phyloP scores from a whole-genome alignment of 2,329 filamentous ascomycete genomes.

The Geoglossum cookeanum region DNA sequence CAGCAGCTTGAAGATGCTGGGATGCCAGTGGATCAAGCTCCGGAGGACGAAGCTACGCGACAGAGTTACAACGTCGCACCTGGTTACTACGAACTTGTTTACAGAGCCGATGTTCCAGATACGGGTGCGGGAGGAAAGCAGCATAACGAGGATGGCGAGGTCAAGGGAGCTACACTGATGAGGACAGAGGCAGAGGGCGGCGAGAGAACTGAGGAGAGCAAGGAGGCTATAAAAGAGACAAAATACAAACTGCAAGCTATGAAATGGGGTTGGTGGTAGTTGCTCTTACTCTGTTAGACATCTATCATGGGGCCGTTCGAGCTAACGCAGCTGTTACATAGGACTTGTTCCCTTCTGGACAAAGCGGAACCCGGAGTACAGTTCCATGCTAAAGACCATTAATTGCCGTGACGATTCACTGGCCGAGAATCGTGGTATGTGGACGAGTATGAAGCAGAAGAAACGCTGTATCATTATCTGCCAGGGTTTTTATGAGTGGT shows the following conservation, averaged over 20 bases:
- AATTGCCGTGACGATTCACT: conserved; percentile 89
- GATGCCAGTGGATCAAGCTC: conserved; percentile 53
- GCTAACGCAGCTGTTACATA: conserved; percentile 8
- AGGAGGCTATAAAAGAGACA: conserved; percentile 18
- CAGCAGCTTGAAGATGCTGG: conserved; percentile 52
- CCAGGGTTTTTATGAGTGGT: conserved; percentile 93
- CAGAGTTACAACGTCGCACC: conserved; percentile 89
- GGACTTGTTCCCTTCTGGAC: conserved; percentile 84
- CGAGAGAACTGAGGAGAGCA: conserved; percentile 4
- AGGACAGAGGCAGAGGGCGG: conserved; percentile 5
- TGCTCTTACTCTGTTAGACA: not conserved
- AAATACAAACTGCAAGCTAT: conserved; percentile 76
- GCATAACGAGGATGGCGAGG: conserved; percentile 11
- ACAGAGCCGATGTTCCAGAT: conserved; percentile 53
- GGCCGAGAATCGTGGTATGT: conserved; percentile 59
- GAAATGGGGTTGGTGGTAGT: conserved; percentile 51
- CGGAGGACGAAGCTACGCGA: conserved; percentile 48
- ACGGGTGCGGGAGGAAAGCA: conserved; percentile 28
- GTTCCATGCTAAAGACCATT: conserved; percentile 67
- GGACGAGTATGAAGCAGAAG: conserved; percentile 73
- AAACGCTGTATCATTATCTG: conserved; percentile 79
- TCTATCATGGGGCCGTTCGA: not conserved
- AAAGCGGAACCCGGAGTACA: conserved; percentile 61
- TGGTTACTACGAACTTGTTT: conserved; percentile 68
- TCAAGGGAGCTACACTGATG: conserved; percentile 8